phyloP scores from a whole-genome alignment of 805 yeast genomes.

The Yarrowia sp. region DNA sequence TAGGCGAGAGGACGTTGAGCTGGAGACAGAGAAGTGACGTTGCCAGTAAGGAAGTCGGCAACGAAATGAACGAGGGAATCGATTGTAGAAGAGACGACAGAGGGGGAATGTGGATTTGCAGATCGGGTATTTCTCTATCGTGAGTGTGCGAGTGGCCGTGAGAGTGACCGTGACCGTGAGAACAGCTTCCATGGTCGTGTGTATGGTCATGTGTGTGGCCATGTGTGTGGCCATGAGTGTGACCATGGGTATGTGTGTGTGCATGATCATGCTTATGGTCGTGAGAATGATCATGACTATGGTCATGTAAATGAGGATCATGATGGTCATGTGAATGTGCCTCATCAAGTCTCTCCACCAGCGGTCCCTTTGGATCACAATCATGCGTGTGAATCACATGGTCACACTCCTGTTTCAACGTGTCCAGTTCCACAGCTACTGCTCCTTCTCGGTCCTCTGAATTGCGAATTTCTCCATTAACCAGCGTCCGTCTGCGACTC shows the following conservation, averaged over 20 bases:
- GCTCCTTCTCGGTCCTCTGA: conserved; percentile 7
- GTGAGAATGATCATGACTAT: background rate
- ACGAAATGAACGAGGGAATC: conserved; percentile 48
- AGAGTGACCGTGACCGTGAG: background rate
- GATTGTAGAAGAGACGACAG: conserved; percentile 41
- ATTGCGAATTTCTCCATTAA: conserved; percentile 15
- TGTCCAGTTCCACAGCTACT: conserved; percentile 3
- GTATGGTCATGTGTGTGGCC: background rate
- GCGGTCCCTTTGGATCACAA: background rate
- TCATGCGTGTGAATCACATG: conserved; percentile 7
- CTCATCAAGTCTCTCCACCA: background rate
- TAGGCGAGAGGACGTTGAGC: conserved; percentile 37
- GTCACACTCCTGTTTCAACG: conserved; percentile 14
- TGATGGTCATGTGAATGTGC: conserved; percentile 5
- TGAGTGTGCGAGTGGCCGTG: conserved; percentile 10
- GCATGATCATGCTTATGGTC: conserved; percentile 17
- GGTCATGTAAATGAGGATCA: background rate
- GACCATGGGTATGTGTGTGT: background rate
- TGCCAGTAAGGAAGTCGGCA: conserved; percentile 48
- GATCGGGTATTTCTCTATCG: conserved; percentile 12
- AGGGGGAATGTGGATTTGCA: conserved; percentile 15
- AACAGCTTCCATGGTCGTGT: conserved; percentile 8
- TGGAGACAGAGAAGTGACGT: conserved; percentile 42
- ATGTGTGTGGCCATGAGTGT: background rate
- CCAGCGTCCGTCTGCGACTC: conserved; percentile 22